Conservation (phyloP, 2,329 filamentous ascomycete genomes). For the Scedosporium apiospermum region DNA sequence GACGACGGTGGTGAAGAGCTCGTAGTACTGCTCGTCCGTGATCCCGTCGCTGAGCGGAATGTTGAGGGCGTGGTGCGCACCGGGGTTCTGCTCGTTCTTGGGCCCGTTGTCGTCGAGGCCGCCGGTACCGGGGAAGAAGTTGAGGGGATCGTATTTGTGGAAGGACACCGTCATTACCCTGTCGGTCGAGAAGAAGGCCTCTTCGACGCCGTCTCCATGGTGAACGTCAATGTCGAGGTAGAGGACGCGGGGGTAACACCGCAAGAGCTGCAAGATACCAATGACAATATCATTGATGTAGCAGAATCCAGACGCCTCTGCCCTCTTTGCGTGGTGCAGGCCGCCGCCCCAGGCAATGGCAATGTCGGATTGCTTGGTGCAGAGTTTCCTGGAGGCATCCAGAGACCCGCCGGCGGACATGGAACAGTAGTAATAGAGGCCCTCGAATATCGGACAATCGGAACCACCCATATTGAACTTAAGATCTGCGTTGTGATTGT, state of each 20-base stretch:
- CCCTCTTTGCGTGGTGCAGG: slow-evolving; percentile 90
- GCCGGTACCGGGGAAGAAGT: slow-evolving; percentile 90
- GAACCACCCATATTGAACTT: slow-evolving; percentile 83
- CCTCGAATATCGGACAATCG: slow-evolving; percentile 94
- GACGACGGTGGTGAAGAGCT: slow-evolving; percentile 76
- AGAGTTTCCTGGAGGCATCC: slow-evolving; percentile 83
- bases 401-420: slow-evolving; percentile 86
- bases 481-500: slow-evolving; percentile 51
- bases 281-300: slow-evolving; percentile 99
- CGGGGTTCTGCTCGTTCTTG: slow-evolving; percentile 71
- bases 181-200: slow-evolving; percentile 83
- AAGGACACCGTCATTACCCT: slow-evolving; percentile 89
- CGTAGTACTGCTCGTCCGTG: slow-evolving; percentile 79
- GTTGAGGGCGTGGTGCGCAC: slow-evolving; percentile 83
- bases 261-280: slow-evolving; percentile 78
- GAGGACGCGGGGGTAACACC: slow-evolving; percentile 72
- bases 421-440: slow-evolving; percentile 89
- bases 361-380: slow-evolving; percentile 80
- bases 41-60: slow-evolving; percentile 87
- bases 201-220: slow-evolving; percentile 83
- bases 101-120: slow-evolving; percentile 78
- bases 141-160: slow-evolving; percentile 82
- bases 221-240: slow-evolving; percentile 95
- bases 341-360: slow-evolving; percentile 97
- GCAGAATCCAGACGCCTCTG: slow-evolving; percentile 91